Evolutionary conservation across 2,329 filamentous ascomycete genomes (phyloP), one percentile per base, ranked within the genome.

Genomic region (Scedosporium minutisporum): DNA sequence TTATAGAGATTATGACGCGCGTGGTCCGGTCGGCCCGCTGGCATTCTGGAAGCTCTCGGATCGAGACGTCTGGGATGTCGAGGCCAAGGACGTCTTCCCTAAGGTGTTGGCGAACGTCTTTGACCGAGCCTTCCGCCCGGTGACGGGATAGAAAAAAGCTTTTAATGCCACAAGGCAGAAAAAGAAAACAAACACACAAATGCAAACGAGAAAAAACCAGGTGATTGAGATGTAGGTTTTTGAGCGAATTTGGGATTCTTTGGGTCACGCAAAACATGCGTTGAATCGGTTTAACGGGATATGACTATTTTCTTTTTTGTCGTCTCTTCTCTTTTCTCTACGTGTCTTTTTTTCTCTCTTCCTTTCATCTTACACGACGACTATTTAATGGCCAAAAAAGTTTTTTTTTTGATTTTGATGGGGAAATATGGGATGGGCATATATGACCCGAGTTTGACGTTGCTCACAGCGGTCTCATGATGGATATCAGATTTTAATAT

Each of bases 21-120:
- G 87, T 67, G 89, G 89, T 0, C 89, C 89, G 0, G 87, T 82
- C 1, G 89, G 89, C 0, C 89, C 89, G 1, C 90, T 87, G 1
- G 87, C 86, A 0, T 91, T 90, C 68, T 93, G 89, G 89, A 93
- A 93, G 73, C 48, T 57, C 46, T 51, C 44, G 25, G 42, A 61
- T n/a, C 55, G 16, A 18, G 55, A 58, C n/a, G 55, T 58, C 55
- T 55, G 51, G 51, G 51, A 55, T 55, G 51, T 55, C 23, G 18
- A 55, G 21, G 18, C 51, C 51, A 55, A 27, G 51, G 51, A 55
- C 23, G 51, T 55, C 51, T 55, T 55, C 23, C 51, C 51, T 7
- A 23, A 55, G 51, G 51, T 55, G 21, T 23, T 55, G 21, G 51
- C 51, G 18, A 29, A 55, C 51, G 51, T 55, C 7, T 55, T 55